Conservation (phyloP, 2,329 filamentous ascomycete genomes). For the Colletotrichum sublineola region DNA sequence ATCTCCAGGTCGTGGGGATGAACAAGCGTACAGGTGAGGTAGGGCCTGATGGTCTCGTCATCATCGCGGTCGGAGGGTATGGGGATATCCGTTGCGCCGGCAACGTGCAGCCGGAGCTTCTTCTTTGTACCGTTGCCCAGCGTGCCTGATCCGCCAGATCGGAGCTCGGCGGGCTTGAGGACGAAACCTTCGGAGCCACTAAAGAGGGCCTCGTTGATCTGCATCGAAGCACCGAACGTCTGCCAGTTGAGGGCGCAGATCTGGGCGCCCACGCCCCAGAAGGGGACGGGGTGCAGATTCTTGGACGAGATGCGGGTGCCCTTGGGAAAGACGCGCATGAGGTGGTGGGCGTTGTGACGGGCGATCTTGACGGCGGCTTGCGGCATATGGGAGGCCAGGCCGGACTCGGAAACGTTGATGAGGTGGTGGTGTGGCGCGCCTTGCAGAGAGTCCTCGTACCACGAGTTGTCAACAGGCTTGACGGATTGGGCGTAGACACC, state of each 20-base stretch:
- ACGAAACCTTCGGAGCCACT: conserved; percentile 74
- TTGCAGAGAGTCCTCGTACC: conserved; percentile 67
- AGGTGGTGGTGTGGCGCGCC: conserved; percentile 75
- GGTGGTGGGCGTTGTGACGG: conserved; percentile 71
- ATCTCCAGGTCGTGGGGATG: conserved; percentile 66
- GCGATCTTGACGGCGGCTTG: conserved; percentile 62
- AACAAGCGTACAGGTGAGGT: conserved; percentile 74
- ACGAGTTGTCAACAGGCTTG: conserved; percentile 75
- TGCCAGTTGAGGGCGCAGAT: conserved; percentile 80
- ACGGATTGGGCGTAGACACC: conserved; percentile 79
- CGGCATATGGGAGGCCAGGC: conserved; percentile 66
- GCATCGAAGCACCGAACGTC: conserved; percentile 74
- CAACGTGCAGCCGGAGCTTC: conserved; percentile 69
- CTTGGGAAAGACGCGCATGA: conserved; percentile 80
- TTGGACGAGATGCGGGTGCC: conserved; percentile 76
- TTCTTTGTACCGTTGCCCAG: conserved; percentile 58
- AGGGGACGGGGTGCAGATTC: conserved; percentile 73
- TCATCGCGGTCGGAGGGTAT: conserved; percentile 63
- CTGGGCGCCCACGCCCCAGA: conserved; percentile 77
- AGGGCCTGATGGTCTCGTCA: conserved; percentile 68
- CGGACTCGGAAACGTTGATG: conserved; percentile 77
- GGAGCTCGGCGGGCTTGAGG: conserved; percentile 72
- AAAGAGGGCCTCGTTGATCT: conserved; percentile 78
- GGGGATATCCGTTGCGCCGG: conserved; percentile 73
- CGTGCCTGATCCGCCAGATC: conserved; percentile 66